Evolutionary conservation across 768 basidiomycete genomes (phyloP).

Genomic region (Mycena rosella): DNA sequence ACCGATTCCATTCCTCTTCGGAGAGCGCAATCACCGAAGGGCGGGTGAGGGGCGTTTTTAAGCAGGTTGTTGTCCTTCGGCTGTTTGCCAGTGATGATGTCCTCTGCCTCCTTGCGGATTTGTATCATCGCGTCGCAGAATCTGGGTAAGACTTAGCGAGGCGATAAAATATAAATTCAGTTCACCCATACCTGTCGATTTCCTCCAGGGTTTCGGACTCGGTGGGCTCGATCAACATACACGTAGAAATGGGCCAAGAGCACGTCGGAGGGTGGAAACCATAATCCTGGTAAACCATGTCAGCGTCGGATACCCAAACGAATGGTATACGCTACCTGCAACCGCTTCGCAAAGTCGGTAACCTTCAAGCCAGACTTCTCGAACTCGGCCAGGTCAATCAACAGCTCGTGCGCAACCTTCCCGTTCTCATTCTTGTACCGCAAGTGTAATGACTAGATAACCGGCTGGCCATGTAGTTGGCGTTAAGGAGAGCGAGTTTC

Average conservation of each 20-base stretch:
- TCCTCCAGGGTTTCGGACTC: slow-evolving; percentile 96
- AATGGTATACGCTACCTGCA: slow-evolving; percentile 79
- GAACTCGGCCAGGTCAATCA: slow-evolving; percentile 97
- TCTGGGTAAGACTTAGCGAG: slow-evolving; percentile 51
- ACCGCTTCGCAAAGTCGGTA: slow-evolving; percentile 94
- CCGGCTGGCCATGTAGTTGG: slow-evolving; percentile 96
- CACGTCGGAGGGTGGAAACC: slow-evolving; percentile 98
- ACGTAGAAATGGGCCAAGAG: slow-evolving; percentile 97
- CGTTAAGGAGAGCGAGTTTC: slow-evolving; percentile 90
- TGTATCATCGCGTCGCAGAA: slow-evolving; percentile 99
- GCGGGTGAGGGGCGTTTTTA: slow-evolving; percentile 94
- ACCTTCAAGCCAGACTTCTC: slow-evolving; percentile 93
- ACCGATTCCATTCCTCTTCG: slow-evolving; percentile 91
- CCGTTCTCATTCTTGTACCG: slow-evolving; percentile 92
- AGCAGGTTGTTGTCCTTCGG: slow-evolving; percentile 93
- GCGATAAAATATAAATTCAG: neutral
- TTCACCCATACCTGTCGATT: slow-evolving; percentile 76
- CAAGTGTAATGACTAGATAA: slow-evolving; percentile 87
- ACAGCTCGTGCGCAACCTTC: slow-evolving; percentile 94
- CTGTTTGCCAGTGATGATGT: slow-evolving; percentile 88
- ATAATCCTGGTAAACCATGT: slow-evolving; percentile 69
- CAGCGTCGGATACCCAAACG: neutral
- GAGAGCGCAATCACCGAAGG: slow-evolving; percentile 78
- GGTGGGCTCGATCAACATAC: slow-evolving; percentile 98
- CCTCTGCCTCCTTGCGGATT: slow-evolving; percentile 92